phyloP scores from a whole-genome alignment of 495 filamentous ascomycete species.

The Aspergillus bertholletiae region DNA sequence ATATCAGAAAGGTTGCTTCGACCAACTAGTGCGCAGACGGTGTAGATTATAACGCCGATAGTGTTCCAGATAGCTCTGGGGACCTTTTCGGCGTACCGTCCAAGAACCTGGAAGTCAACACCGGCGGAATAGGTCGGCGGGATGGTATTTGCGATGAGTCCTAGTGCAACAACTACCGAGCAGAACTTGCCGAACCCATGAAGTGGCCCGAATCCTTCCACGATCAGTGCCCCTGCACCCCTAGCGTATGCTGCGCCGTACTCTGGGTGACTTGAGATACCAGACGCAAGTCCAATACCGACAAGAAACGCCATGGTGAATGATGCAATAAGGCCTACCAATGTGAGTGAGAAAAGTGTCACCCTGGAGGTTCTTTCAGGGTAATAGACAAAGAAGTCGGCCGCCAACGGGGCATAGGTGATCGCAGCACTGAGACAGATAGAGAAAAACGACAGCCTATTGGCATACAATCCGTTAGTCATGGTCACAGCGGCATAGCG shows the following conservation, averaged over 20 bases:
- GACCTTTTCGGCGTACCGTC: slow-evolving; percentile 50
- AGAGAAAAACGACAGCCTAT: slow-evolving; percentile 66
- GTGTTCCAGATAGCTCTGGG: slow-evolving; percentile 64
- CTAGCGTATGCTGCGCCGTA: slow-evolving; percentile 54
- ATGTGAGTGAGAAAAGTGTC: slow-evolving; percentile 33
- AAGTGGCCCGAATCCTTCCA: slow-evolving; percentile 59
- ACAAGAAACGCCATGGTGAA: slow-evolving; percentile 61
- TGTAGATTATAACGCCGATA: slow-evolving; percentile 55
- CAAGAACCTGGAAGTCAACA: slow-evolving; percentile 66
- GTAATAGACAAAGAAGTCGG: slow-evolving; percentile 67
- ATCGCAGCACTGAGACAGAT: slow-evolving; percentile 61
- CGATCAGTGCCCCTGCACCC: slow-evolving; percentile 55
- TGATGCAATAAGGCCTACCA: slow-evolving; percentile 48
- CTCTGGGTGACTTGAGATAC: slow-evolving; percentile 46
- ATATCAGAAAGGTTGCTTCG: slow-evolving; percentile 58
- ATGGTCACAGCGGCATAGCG: too few species aligned
- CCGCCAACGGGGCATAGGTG: slow-evolving; percentile 57
- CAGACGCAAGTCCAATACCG: slow-evolving; percentile 67
- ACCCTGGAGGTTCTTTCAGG: slow-evolving; percentile 45
- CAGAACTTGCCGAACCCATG: slow-evolving; percentile 71
- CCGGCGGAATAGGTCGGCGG: slow-evolving; percentile 66
- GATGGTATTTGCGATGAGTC: slow-evolving; percentile 68
- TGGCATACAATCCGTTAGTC: neutral
- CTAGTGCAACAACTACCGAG: slow-evolving; percentile 65
- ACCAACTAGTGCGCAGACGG: slow-evolving; percentile 62